phyloP scores from a whole-genome alignment of 192 early-diverging fungal species.

The Backusella tarrabulga region DNA sequence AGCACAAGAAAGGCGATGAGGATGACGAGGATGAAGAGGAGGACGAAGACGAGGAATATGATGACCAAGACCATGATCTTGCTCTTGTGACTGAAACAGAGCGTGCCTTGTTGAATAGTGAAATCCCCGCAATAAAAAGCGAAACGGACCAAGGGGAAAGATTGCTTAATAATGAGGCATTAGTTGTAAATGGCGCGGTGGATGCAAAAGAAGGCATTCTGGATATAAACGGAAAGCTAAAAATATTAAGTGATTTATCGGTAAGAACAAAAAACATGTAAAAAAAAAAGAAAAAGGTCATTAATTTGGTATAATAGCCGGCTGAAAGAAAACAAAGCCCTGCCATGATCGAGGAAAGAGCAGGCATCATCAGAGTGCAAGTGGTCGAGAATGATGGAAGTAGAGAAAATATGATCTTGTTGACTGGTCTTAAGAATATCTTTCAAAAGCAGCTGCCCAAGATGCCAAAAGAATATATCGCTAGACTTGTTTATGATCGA shows the following conservation, averaged over 20 bases:
- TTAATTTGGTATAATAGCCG: slow-evolving; percentile 16
- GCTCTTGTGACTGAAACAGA: slow-evolving; percentile 8
- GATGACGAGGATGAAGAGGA: slow-evolving; percentile 2
- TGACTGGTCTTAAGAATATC: slow-evolving; percentile 94
- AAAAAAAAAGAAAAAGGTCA: neutral
- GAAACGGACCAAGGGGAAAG: slow-evolving; percentile 8
- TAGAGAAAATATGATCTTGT: slow-evolving; percentile 79
- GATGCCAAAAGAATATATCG: slow-evolving; percentile 99
- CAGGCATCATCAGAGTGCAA: slow-evolving; percentile 65
- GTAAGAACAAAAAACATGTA: neutral
- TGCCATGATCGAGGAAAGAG: slow-evolving; percentile 61
- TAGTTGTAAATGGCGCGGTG: neutral
- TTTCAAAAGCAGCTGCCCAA: slow-evolving; percentile 97
- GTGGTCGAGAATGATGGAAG: slow-evolving; percentile 82
- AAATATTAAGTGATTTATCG: slow-evolving; percentile 8
- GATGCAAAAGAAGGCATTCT: slow-evolving; percentile 1
- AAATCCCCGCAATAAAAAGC: neutral
- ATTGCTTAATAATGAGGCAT: neutral
- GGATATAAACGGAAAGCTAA: neutral
- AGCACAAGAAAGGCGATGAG: neutral
- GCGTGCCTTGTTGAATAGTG: neutral
- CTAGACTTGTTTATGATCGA: slow-evolving; percentile 89
- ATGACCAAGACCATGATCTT: neutral
- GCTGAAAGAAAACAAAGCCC: slow-evolving; percentile 53
- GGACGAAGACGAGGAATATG: neutral